A percentile compares a stretch with the other conserved stretches of the same genome.
These are phyloP conservation scores for Cercospora sp. DNA, from an alignment of 2,329 filamentous ascomycete species.

Conservation along the genomic window DNA sequence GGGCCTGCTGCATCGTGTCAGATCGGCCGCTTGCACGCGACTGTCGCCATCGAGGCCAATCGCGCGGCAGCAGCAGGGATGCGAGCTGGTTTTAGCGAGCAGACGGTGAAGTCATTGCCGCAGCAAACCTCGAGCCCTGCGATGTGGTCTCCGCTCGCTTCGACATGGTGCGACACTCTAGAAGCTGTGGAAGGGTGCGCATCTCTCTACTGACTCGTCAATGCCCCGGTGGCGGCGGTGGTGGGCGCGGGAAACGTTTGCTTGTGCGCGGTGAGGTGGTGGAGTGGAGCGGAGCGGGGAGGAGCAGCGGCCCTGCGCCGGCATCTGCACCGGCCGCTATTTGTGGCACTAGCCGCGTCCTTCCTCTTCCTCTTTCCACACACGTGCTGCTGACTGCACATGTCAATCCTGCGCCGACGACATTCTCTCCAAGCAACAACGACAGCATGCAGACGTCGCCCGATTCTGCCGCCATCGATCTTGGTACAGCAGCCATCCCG, in stretches of 20 bases:
- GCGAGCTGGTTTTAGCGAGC: background rate
- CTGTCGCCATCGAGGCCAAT: background rate
- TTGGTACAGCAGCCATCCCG: background rate
- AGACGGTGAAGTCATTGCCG: background rate
- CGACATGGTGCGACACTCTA: background rate
- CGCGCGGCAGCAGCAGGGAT: background rate
- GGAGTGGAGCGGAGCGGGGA: background rate
- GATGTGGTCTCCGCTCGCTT: background rate
- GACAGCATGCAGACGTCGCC: background rate
- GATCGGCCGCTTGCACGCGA: background rate
- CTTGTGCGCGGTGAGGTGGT: background rate
- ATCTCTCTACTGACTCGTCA: background rate
- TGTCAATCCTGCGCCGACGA: background rate
- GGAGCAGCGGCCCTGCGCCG: background rate
- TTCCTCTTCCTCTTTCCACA: background rate
- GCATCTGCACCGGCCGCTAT: no score
- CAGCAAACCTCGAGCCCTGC: background rate
- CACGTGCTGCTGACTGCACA: background rate
- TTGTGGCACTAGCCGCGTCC: no score
- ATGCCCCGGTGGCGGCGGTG: background rate
- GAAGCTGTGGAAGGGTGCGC: background rate
- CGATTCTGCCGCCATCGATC: background rate
- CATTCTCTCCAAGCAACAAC: background rate
- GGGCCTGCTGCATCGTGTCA: background rate
- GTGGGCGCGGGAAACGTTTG: background rate